These are phyloP conservation scores for Coniochaeta sp. DNA, from an alignment of 2,329 filamentous ascomycete species.

Conservation along the genomic window DNA sequence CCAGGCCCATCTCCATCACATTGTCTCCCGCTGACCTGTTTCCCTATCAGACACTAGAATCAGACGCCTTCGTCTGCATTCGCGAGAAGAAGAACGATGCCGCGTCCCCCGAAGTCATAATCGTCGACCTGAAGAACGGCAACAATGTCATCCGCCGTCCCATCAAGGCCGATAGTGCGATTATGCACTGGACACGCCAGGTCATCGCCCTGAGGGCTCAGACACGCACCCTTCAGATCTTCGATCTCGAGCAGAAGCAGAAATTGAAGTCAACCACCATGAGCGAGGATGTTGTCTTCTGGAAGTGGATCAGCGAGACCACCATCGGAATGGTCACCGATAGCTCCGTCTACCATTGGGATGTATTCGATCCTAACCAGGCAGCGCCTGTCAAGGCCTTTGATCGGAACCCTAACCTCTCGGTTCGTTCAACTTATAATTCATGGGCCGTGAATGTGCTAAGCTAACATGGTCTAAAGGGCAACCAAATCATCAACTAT, in stretches of 20 bases:
- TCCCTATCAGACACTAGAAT: conserved; percentile 83
- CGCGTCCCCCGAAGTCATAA: conserved; percentile 87
- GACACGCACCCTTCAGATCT: conserved; percentile 91
- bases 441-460: background rate
- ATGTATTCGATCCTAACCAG: conserved; percentile 82
- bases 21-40: conserved; percentile 11
- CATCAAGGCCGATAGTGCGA: conserved; percentile 98
- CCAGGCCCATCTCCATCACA: conserved; percentile 7
- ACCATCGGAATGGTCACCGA: conserved; percentile 88
- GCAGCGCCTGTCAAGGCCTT: conserved; percentile 82
- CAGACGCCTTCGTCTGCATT: conserved; percentile 92
- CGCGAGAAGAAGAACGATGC: conserved; percentile 86
- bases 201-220: conserved; percentile 97
- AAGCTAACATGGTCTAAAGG: conserved; percentile 38
- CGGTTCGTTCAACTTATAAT: conserved; percentile 44
- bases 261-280: conserved; percentile 96
- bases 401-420: conserved; percentile 85
- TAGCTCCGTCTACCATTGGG: conserved; percentile 91
- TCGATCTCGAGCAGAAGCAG: conserved; percentile 85
- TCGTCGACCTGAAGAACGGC: conserved; percentile 94
- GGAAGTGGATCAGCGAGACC: conserved; percentile 96
- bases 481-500: conserved; percentile 99
- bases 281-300: conserved; percentile 96
- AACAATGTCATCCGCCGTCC: conserved; percentile 92
- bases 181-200: conserved; percentile 97